Evolutionary conservation across 331 rosid genomes (phyloP).

Genomic region (Quercus lobata): DNA sequence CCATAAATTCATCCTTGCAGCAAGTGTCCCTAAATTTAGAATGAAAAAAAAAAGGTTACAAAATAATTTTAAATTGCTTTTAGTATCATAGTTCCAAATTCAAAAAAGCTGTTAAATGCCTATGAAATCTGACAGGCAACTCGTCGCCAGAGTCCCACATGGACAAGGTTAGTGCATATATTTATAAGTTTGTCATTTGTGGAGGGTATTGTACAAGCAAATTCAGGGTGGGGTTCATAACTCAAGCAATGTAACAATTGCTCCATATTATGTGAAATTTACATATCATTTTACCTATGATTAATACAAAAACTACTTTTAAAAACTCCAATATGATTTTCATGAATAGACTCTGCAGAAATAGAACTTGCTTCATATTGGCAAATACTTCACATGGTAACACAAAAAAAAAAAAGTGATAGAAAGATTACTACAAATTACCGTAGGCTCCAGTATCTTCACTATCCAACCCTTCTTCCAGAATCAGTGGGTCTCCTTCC

Average conservation of each 20-base stretch:
- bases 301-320: not conserved
- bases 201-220: too few species aligned
- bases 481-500: too few species aligned
- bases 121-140: not conserved
- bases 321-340: not conserved
- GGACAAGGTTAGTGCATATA: not conserved
- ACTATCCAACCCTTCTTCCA: slow-evolving; percentile 60
- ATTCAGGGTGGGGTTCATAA: not conserved
- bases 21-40: slow-evolving; percentile 69
- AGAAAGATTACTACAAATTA: slow-evolving; percentile 27
- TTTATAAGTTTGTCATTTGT: not conserved
- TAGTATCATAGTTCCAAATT: not conserved
- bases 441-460: slow-evolving; percentile 98
- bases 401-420: not conserved
- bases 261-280: not conserved
- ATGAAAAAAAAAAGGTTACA: not conserved
- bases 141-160: not conserved
- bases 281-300: not conserved
- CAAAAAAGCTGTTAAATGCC: not conserved
- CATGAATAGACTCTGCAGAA: not conserved
- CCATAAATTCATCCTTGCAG: slow-evolving; percentile 69
- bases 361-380: not conserved
- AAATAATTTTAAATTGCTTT: not conserved
- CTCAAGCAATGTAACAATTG: not conserved
- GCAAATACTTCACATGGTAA: slow-evolving; percentile 13